phyloP scores from a whole-genome alignment of 495 filamentous ascomycete species.

The Aspergillus hancockii region DNA sequence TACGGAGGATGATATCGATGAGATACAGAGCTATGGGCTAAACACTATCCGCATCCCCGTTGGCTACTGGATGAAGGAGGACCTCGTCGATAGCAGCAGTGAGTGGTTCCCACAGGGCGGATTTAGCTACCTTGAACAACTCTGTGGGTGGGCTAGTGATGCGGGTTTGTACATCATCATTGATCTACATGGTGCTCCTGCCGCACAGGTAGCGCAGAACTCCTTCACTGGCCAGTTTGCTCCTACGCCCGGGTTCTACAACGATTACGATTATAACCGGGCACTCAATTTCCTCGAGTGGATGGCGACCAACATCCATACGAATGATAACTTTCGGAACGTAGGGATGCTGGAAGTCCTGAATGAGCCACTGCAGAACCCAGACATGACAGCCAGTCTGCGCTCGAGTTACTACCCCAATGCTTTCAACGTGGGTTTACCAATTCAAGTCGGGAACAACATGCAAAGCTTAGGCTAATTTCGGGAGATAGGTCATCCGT shows the following conservation, averaged over 20 bases:
- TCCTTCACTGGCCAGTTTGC: conserved; percentile 57
- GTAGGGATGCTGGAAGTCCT: conserved; percentile 62
- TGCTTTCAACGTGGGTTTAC: conserved; percentile 36
- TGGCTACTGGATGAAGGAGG: conserved; percentile 64
- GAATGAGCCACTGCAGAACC: conserved; percentile 57
- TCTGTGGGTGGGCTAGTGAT: conserved; percentile 58
- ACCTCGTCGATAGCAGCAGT: conserved; percentile 49
- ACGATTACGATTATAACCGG: conserved; percentile 55
- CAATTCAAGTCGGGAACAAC: not conserved
- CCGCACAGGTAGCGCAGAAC: conserved; percentile 52
- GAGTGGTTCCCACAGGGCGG: conserved; percentile 62
- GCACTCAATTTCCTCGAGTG: conserved; percentile 59
- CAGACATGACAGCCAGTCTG: conserved; percentile 32
- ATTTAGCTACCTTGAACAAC: conserved; percentile 50
- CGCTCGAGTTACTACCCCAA: conserved; percentile 46
- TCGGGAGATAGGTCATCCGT: conserved; percentile 42
- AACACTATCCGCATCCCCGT: conserved; percentile 66
- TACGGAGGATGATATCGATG: conserved; percentile 53
- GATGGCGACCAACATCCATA: conserved; percentile 58
- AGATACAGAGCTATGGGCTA: conserved; percentile 55
- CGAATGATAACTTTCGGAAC: conserved; percentile 49
- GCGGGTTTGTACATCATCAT: conserved; percentile 63
- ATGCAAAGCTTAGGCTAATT: not conserved
- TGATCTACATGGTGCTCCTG: conserved; percentile 65
- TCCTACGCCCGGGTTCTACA: conserved; percentile 53